phyloP scores from a whole-genome alignment of 2,329 filamentous ascomycete species.

The Thelonectria blattea region DNA sequence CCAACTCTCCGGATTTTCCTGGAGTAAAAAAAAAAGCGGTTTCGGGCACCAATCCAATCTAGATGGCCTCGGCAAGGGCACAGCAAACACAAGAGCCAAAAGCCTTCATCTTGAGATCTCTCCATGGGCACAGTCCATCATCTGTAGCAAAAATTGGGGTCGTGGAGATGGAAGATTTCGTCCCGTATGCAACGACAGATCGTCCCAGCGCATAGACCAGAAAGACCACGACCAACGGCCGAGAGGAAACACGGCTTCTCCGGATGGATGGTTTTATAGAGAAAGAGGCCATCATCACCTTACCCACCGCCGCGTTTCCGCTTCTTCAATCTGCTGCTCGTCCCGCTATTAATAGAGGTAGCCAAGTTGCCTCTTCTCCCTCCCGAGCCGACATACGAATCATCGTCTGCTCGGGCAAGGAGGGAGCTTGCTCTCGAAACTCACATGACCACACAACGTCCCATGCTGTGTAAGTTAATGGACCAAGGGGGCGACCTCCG shows the following conservation, averaged over 20 bases:
- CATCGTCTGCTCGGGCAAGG: neutral
- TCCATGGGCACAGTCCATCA: conserved; percentile 2
- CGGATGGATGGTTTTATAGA: neutral
- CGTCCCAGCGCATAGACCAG: neutral
- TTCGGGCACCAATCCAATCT: neutral
- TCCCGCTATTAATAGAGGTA: neutral
- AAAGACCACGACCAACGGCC: too few relatives aligned
- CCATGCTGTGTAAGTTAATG: neutral
- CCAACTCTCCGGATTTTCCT: neutral
- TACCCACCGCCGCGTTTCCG: neutral
- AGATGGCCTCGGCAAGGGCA: neutral
- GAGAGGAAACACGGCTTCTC: neutral
- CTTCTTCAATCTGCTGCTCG: neutral
- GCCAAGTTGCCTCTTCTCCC: neutral
- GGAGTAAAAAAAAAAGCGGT: neutral
- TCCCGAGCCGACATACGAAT: neutral
- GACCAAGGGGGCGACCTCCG: neutral
- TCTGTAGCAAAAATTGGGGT: neutral
- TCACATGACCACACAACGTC: neutral
- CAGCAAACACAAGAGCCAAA: too few relatives aligned
- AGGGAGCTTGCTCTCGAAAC: neutral
- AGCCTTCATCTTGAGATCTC: neutral
- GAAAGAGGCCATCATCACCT: neutral
- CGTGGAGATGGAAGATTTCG: neutral
- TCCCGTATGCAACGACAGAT: neutral